Percentiles rank a stretch among this genome's conserved stretches.
Conservation (phyloP, 176 grass and related monocot genomes). For the Dendrocalamus sinicus region DNA sequence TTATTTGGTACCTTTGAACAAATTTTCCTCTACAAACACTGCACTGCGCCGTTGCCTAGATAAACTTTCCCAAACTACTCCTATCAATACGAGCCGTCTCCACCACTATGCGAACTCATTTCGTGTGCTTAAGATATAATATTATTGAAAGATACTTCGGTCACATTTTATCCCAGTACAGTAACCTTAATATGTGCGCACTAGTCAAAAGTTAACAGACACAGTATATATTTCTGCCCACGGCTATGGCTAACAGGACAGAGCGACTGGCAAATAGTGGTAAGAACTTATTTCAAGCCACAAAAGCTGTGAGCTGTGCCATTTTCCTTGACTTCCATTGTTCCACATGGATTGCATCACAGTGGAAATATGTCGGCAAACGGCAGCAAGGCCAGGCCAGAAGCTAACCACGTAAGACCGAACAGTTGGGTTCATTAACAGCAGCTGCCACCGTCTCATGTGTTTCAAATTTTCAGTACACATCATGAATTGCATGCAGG, state of each 20-base stretch:
- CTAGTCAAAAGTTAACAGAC: too few species aligned
- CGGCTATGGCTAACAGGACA: not conserved
- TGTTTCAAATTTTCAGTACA: not conserved
- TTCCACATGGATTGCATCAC: not conserved
- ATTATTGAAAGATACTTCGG: too few species aligned
- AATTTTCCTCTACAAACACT: too few species aligned
- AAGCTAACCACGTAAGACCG: not conserved
- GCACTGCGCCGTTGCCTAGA: too few species aligned
- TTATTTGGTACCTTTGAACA: too few species aligned
- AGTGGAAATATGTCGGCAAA: not conserved
- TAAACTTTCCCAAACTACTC: too few species aligned
- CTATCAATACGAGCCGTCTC: too few species aligned
- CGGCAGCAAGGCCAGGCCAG: not conserved
- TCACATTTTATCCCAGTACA: too few species aligned
- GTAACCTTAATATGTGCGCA: too few species aligned
- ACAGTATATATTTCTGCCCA: not conserved
- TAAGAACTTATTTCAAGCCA: not conserved
- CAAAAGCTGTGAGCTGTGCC: not conserved
- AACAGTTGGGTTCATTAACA: not conserved
- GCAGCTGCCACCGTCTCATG: not conserved
- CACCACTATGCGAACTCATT: too few species aligned
- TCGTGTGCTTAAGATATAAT: too few species aligned
- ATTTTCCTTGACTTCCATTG: not conserved
- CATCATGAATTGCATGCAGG: slow-evolving; percentile 1
- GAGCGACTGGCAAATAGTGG: not conserved